Base-by-base conservation (phyloP, 257 asterid species). In the Nyctanthes arbortristis region DNA sequence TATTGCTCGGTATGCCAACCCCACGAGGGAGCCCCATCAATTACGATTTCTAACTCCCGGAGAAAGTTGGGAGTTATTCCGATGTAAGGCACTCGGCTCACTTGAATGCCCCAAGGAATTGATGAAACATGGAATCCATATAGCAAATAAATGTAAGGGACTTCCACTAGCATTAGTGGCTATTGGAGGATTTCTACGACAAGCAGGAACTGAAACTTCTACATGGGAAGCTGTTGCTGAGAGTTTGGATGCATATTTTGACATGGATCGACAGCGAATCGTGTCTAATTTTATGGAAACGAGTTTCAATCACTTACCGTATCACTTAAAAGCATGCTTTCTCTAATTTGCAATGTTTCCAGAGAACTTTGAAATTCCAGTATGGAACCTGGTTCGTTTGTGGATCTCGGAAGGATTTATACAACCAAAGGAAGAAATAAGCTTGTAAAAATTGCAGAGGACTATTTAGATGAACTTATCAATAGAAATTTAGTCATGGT, bases 381-480 rank as follows among this genome's bases (percentile, higher is more conserved):
- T 76, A 32, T 69, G 82, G 84, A 80, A 77, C 33, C 63, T 87
- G n/a, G 67, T 78, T 1, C 77, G 84, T 2, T 22, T 84, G 25
- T 87, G 90, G 93, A 78, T 84, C 13, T 87, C 88, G 0, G 93
- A 84, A 60, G 93, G 93, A 10, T 82, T 87, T 61, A 78, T 87
- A 54, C 85, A 75, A 5, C 74, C 70, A 49, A 70, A 67, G 55
- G 76, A 69, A 12, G 85, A 74, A 14, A 72, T 75, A 82, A 73
- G 76, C 71, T 62, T 75, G 63, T 88, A 84, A 71, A 84, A 76
- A 67, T 78, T 9, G 88, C 79, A 2, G 86, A 81, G 73, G 84
- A 76, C 45, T 71, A 76, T 65, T 36, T 82, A 66, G 79, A 79
- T 34, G 84, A 84, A 43, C 86, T 84, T 55, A 74, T 80, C 57